These are phyloP conservation scores for Taphrina wiesneri DNA, from an alignment of 1,139 yeast genomes.

Conservation along the genomic window DNA sequence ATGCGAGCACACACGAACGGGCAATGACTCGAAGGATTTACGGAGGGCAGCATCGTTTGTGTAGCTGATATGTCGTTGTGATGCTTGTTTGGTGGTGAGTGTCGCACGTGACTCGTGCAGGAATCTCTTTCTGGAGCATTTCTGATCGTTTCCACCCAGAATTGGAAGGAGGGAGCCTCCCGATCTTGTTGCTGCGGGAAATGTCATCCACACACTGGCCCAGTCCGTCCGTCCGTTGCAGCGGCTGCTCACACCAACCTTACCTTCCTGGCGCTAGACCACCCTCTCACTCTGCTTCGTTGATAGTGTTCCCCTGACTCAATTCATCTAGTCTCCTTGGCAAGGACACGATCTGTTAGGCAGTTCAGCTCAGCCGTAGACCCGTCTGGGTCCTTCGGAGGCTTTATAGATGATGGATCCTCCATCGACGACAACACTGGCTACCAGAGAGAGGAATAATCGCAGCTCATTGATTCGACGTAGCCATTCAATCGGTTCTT, in stretches of 20 bases:
- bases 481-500: slow-evolving; percentile 15
- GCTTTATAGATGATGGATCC: background rate
- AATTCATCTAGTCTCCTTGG: background rate
- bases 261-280: background rate
- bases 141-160: background rate
- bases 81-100: background rate
- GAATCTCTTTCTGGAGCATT: background rate
- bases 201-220: background rate
- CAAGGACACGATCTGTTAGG: background rate
- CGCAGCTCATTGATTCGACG: slow-evolving; percentile 12
- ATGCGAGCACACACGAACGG: too few species aligned
- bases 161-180: background rate
- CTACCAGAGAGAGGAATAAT: background rate
- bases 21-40: too few species aligned
- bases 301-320: background rate
- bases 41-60: too few species aligned
- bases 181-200: background rate
- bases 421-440: background rate
- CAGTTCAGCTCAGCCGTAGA: background rate
- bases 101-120: background rate
- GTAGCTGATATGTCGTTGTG: too few species aligned
- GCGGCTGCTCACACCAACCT: background rate
- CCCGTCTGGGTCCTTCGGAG: background rate
- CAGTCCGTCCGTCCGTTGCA: background rate
- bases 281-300: background rate